Evolutionary conservation across 768 basidiomycete genomes (phyloP), one percentile per base, ranked within the genome.

Genomic region (Lentinula lateritia): DNA sequence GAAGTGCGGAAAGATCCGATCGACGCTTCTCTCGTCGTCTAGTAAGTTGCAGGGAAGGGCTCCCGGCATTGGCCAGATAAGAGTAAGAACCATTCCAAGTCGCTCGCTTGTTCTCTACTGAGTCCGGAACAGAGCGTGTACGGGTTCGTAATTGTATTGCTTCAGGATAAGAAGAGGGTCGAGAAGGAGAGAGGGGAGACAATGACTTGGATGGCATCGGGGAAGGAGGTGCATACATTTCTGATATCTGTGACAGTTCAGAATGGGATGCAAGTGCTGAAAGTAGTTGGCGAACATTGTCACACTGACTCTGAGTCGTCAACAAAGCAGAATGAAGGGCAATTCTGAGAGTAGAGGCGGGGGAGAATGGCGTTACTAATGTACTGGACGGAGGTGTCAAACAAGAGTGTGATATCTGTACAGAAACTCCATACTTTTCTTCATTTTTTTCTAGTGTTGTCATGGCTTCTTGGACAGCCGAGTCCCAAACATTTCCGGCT

Each of bases 171-270:
- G 84, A 82, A 63, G 81, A 76, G 0, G 81, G 83, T 58, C 81
- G 77, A 16, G 78, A 42, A 60, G 70, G 63, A 9, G 67, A 48
- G 20, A 72, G 48, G 38, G 61, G 62, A 38, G 63, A 59, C 10
- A 65, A 67, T 63, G 72, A 76, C 32, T 34, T 63, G 32, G 69
- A 70, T 65, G 65, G 72, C 39, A 63, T 67, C 5, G 89, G 88
- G 0, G 88, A 90, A 0, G 90, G 82, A 5, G 92, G 92, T 0
- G 90, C 90, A 71, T 94, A 94, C 92, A 94, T 94, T 73, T 92
- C 92, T 10, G 89, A 78, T 10, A 94, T 79, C 68, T 90, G 92
- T 9, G 87, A 79, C n/a, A 92, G 76, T 65, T 90, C 86, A 13
- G 80, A 70, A 6, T 89, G 87, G 6, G 82, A 83, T 0, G 92